phyloP scores from a whole-genome alignment of 441 rosid genomes.

The Raphanus hybrid region DNA sequence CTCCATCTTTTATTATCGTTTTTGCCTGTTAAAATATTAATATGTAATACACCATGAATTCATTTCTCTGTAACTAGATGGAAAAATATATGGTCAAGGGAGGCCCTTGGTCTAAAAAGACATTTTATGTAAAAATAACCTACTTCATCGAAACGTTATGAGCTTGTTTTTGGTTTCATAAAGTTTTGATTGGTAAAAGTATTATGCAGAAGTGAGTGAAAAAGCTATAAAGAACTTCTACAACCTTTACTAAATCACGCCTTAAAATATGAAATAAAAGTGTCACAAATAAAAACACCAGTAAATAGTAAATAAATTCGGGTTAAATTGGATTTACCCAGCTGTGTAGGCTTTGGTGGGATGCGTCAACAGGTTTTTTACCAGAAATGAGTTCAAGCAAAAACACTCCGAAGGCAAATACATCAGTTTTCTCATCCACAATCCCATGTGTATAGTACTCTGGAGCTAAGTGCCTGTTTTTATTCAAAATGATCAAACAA shows the following conservation, averaged over 20 bases:
- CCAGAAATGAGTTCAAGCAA: conserved; percentile 86
- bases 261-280: not conserved
- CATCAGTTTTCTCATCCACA: conserved; percentile 98
- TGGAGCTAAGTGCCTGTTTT: conserved; percentile 87
- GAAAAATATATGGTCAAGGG: not conserved
- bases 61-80: not conserved
- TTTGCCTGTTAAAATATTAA: conserved; percentile 58
- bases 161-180: not conserved
- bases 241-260: not conserved
- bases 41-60: not conserved
- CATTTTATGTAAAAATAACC: not conserved
- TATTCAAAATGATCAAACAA: conserved; percentile 20
- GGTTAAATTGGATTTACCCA: conserved; percentile 63
- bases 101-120: not conserved
- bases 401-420: conserved; percentile 95
- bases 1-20: conserved; percentile 67
- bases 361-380: conserved; percentile 85
- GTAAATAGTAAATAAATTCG: not conserved
- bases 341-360: conserved; percentile 89
- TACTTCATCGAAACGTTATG: not conserved
- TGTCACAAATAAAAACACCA: not conserved
- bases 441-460: conserved; percentile 96
- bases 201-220: not conserved
- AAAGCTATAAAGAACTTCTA: not conserved
- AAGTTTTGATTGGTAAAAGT: not conserved